Base-by-base conservation (phyloP, 2,329 filamentous ascomycete genomes). In the Thelonectria olida region DNA sequence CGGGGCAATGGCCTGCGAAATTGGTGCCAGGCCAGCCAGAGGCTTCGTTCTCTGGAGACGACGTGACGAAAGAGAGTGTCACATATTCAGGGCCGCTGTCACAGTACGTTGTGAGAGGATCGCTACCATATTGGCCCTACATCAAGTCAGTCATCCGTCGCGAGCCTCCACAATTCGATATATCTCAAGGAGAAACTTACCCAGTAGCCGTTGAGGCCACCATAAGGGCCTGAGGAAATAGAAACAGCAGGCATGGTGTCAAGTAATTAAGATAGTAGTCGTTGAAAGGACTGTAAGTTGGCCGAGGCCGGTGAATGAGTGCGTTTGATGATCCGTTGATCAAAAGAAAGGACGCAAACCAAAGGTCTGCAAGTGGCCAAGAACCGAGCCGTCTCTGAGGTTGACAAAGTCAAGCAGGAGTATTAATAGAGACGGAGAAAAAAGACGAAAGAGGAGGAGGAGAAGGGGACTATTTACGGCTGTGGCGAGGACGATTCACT, bases 311-410 rank as follows among this genome's bases (percentile, higher is more conserved):
- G 61, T 36, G 15, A 77, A 73, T 61, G 75, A 78, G 65, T 68
- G 73, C 73, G 62, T 38, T 34, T 67, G 63, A 67, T 74, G 59
- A 62, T 69, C 44, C 66, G 62, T 28, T 52, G 67, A 72, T 75
- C 67, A 79, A 79, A n/a, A 57, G 78, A 80, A 77, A 71, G 75
- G 74, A 78, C 76, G 75, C 73, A 78, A 75, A 78, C 74, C 72
- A 70, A 65, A 66, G 52, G 75, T 73, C 65, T 73, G 73, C 76
- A 77, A 68, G 36, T 67, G 73, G 72, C 68, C 65, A 69, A 58
- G 65, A 51, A 74, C 72, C 67, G 65, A 73, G 67, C 68, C 66
- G 67, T 74, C 69, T 75, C 68, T 65, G 54, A 53, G 57, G 55
- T 67, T 68, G 58, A 70, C 59, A 68, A 65, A 67, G 62, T 55